Percentiles rank a stretch among this genome's conserved stretches.
Evolutionary conservation across 169 alveolate species (phyloP).

Genomic region (Cryptosporidium bovis): DNA sequence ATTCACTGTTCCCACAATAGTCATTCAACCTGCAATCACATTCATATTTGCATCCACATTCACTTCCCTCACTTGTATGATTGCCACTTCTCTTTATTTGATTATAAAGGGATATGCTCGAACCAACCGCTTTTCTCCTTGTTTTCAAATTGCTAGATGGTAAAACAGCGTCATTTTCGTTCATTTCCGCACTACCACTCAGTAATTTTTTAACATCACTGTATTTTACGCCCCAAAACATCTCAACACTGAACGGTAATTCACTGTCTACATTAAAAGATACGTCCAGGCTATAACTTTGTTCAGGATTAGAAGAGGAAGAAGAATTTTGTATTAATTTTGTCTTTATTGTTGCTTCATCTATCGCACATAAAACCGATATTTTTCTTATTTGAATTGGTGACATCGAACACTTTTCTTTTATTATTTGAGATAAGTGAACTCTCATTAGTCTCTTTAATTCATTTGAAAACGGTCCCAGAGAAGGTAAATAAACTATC

Average conservation of each 20-base stretch:
- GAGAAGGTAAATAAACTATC: constrained; percentile 18
- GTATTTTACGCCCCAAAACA: constrained; percentile 62
- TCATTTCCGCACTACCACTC: not conserved
- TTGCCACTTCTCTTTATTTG: constrained; percentile 6
- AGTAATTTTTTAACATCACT: constrained; percentile 1
- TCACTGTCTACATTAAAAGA: constrained; percentile 45
- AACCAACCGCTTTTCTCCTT: constrained; percentile 49
- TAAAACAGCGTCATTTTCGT: not conserved
- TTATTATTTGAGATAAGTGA: constrained; percentile 49
- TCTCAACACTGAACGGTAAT: constrained; percentile 27
- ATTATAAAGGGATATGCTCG: constrained; percentile 28
- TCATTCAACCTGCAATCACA: no score
- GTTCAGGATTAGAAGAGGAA: constrained; percentile 71
- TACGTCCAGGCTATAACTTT: constrained; percentile 44
- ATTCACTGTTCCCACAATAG: no score
- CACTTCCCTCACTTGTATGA: not conserved
- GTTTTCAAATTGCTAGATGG: not conserved
- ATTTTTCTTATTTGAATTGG: constrained; percentile 26
- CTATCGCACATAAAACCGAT: constrained; percentile 8
- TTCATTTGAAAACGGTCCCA: constrained; percentile 72
- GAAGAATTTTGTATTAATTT: constrained; percentile 53
- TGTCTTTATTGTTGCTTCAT: constrained; percentile 36
- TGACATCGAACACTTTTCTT: constrained; percentile 58
- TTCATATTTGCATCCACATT: no score
- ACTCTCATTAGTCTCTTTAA: constrained; percentile 23